These are phyloP conservation scores for Cochliopodium minus DNA, from an alignment of 208 protist genomes.

Conservation along the genomic window DNA sequence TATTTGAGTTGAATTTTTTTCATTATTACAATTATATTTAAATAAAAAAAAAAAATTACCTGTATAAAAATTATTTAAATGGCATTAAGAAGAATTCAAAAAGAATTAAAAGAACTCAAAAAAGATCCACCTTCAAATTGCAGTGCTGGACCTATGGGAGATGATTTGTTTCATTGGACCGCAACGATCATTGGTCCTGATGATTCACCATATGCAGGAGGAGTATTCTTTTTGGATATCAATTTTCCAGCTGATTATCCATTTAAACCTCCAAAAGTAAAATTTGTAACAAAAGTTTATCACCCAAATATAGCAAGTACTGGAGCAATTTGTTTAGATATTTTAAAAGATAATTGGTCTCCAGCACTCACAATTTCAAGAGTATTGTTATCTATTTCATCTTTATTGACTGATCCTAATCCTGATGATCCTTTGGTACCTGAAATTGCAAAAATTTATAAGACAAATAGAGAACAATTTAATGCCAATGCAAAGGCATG, in stretches of 20 bases:
- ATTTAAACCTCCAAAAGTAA: conserved; percentile 72
- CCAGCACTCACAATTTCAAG: conserved; percentile 91
- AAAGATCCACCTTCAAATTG: conserved; percentile 82
- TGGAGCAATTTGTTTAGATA: conserved; percentile 91
- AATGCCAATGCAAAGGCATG: conserved; percentile 78
- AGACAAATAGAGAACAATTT: conserved; percentile 64
- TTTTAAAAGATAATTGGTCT: conserved; percentile 85
- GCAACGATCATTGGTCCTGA: conserved; percentile 82
- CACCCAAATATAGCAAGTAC: conserved; percentile 91
- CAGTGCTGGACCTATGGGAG: conserved; percentile 70
- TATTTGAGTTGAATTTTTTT: too few species aligned
- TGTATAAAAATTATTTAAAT: too few species aligned
- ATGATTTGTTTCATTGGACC: conserved; percentile 89
- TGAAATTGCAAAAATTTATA: conserved; percentile 87
- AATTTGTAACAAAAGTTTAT: conserved; percentile 81
- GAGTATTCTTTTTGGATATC: conserved; percentile 94
- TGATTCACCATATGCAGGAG: conserved; percentile 85
- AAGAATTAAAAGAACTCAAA: conserved; percentile 77
- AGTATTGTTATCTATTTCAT: conserved; percentile 93
- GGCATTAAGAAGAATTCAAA: conserved; percentile 75
- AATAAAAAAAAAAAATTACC: too few species aligned
- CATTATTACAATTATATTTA: too few species aligned
- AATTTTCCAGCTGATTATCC: conserved; percentile 94
- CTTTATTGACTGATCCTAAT: conserved; percentile 96
- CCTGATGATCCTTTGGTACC: conserved; percentile 92